Percentiles rank a stretch among this genome's conserved stretches.
Evolutionary conservation across 1,139 yeast genomes (phyloP).

Genomic region (Lodderomyces metapsilosis): DNA sequence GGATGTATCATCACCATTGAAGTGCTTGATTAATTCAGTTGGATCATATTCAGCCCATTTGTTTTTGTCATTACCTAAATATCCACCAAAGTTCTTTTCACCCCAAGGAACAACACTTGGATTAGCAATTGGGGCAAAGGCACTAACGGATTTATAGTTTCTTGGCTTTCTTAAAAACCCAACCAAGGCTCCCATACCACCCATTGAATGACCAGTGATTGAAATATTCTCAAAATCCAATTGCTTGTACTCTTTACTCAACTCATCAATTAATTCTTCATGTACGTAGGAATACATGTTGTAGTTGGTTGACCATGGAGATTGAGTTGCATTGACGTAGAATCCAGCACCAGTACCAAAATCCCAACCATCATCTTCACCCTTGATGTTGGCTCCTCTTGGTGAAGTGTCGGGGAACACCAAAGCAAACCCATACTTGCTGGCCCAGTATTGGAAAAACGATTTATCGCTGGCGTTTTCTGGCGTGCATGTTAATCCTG

Average conservation of each 20-base stretch:
- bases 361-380: conserved; percentile 84
- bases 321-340: conserved; percentile 78
- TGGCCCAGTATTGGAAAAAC: conserved; percentile 78
- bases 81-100: conserved; percentile 73
- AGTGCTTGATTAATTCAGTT: conserved; percentile 59
- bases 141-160: conserved; percentile 76
- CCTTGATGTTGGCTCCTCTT: conserved; percentile 79
- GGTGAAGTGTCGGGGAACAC: conserved; percentile 98
- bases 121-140: conserved; percentile 87
- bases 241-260: conserved; percentile 45
- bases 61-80: conserved; percentile 61
- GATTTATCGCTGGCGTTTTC: conserved; percentile 96
- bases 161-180: conserved; percentile 76
- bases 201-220: conserved; percentile 96
- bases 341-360: conserved; percentile 97
- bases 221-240: conserved; percentile 62
- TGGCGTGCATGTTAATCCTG: conserved; percentile 94
- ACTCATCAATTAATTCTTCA: conserved; percentile 59
- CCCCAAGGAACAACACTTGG: conserved; percentile 84
- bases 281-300: conserved; percentile 85
- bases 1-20: conserved; percentile 48
- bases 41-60: conserved; percentile 83
- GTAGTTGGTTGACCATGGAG: conserved; percentile 71
- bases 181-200: conserved; percentile 90
- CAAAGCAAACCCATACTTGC: conserved; percentile 78